These are phyloP conservation scores for Filobasidium uniguttulatum DNA, from an alignment of 1,284 basidiomycete genomes.

Conservation along the genomic window DNA sequence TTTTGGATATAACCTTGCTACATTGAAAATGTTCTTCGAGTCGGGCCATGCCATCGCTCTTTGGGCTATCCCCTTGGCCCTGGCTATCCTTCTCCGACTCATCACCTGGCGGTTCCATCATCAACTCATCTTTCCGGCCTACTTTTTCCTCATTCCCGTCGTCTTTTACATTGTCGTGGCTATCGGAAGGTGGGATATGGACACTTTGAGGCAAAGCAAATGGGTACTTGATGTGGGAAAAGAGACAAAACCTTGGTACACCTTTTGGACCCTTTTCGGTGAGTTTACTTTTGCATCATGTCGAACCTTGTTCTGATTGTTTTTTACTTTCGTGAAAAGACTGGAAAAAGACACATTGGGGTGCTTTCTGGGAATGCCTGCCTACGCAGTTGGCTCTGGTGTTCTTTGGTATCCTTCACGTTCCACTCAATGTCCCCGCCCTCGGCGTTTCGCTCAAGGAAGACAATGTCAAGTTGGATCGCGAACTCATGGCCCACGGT, in stretches of 20 bases:
- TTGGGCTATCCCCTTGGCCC: constrained; percentile 60
- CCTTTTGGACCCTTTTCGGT: constrained; percentile 67
- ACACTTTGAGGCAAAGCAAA: constrained; percentile 48
- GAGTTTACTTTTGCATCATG: constrained; percentile 23
- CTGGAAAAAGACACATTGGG: constrained; percentile 48
- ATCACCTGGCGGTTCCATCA: constrained; percentile 72
- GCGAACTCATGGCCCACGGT: constrained; percentile 85
- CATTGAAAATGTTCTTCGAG: constrained; percentile 46
- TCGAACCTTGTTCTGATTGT: too few species aligned
- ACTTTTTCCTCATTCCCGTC: constrained; percentile 71
- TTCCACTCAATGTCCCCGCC: constrained; percentile 85
- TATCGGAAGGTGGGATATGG: constrained; percentile 51
- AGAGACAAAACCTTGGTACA: constrained; percentile 58
- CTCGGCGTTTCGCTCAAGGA: constrained; percentile 84
- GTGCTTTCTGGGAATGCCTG: constrained; percentile 56
- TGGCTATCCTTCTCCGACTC: constrained; percentile 65
- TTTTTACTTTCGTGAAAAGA: too few species aligned
- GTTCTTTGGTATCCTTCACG: constrained; percentile 61
- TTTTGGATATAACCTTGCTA: constrained; percentile 55
- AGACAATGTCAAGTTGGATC: constrained; percentile 80
- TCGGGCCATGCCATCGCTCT: constrained; percentile 50
- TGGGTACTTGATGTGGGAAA: constrained; percentile 81
- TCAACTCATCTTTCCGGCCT: constrained; percentile 82
- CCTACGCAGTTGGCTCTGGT: constrained; percentile 42
- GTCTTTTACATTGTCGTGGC: constrained; percentile 71